phyloP scores from a whole-genome alignment of 2,329 filamentous ascomycete genomes.

The Metarhizium guizhouense region DNA sequence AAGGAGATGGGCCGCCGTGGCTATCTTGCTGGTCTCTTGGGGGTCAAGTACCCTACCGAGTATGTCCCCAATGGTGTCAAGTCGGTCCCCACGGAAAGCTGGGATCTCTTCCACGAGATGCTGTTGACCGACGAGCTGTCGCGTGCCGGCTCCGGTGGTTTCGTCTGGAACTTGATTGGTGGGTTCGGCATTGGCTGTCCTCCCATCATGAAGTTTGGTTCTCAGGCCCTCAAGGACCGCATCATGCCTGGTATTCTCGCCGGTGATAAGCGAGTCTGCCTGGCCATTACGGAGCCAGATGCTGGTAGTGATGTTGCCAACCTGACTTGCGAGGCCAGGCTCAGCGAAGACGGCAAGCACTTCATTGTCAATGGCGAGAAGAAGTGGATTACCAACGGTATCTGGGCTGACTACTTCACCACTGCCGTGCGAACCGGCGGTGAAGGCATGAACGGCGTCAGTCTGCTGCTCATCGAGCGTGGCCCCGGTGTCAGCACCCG shows the following conservation, averaged over 20 bases:
- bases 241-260: conserved; percentile 81
- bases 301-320: conserved; percentile 94
- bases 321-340: conserved; percentile 88
- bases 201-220: conserved; percentile 85
- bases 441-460: conserved; percentile 86
- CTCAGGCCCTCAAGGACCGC: conserved; percentile 73
- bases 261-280: conserved; percentile 93
- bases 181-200: conserved; percentile 95
- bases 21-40: conserved; percentile 87
- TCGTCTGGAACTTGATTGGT: conserved; percentile 94
- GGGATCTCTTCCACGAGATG: conserved; percentile 98
- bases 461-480: conserved; percentile 86
- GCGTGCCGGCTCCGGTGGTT: conserved; percentile 77
- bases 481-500: conserved; percentile 82
- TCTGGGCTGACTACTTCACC: conserved; percentile 97
- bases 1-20: conserved; percentile 90
- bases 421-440: conserved; percentile 87
- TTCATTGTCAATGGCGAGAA: conserved; percentile 99
- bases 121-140: conserved; percentile 91
- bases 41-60: conserved; percentile 70
- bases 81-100: conserved; percentile 76
- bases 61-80: conserved; percentile 60
- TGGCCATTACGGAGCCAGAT: conserved; percentile 95
- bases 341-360: conserved; percentile 92
- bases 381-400: conserved; percentile 99